Evolutionary conservation across 176 grass and related monocot species (phyloP), one percentile per base, ranked within the genome.

Genomic region (Raddia distichophylla): DNA sequence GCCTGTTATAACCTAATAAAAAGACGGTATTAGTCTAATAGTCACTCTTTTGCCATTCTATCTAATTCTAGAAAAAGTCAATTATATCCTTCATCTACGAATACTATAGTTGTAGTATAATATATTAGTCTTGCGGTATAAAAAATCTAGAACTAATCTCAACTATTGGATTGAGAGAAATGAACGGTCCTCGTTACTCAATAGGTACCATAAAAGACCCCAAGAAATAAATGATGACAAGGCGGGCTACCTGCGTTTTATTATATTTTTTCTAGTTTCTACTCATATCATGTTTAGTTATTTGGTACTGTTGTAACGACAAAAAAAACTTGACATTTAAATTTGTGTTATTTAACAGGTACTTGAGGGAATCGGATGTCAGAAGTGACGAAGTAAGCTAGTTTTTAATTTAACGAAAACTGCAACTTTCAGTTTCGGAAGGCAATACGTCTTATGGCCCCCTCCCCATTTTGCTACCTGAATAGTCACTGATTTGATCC

Each of bases 381-480:
- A 81, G 79, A 54, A 81, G 42, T 60, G 79, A 71, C 60, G 79
- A 81, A 60, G 78, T 80, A 80, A 69, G 78, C 69, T 32, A 2
- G 10, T 45, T 45, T 35, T 7, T 66, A 66, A 8, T 66, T 40
- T 53, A 79, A 9, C 47, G 33, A 44, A 32, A 77, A 60, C 59
- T 77, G 64, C 59, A 63, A 20, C 8, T 77, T 49, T 18, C 9
- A 17, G 14, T 77, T 77, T 77, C 49, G 8, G 18, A 4, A 48
- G 47, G 22, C 74, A 15, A 1, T 68, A 32, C 44, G 1, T 75
- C 45, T 14, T 75, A 10, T 50, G 12, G 10, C 3, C 48, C 12
- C 2, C 10, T 10, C 37, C 20, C 58, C 45, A 7, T 17, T 33
- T 32, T 48, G 32, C 34, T 77, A 27, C 44, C 15, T 63, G 58